A percentile compares a stretch with the other conserved stretches of the same genome.
Evolutionary conservation across 495 filamentous ascomycete genomes (phyloP).

Genomic region (Penicillium dipodomyicola): DNA sequence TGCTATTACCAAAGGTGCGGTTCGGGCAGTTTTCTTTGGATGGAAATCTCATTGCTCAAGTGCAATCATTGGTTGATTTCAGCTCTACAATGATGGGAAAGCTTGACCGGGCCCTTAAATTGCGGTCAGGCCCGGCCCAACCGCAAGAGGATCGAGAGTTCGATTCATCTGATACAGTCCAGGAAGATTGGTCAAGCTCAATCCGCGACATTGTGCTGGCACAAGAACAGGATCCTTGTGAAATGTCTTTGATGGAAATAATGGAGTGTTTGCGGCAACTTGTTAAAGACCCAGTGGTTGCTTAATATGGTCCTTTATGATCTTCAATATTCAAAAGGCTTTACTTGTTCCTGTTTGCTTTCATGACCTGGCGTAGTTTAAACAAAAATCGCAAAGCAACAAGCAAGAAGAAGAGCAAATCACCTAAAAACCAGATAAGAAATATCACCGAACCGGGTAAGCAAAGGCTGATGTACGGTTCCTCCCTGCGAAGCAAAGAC

Average conservation of each 20-base stretch:
- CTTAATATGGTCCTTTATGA: constrained; percentile 5
- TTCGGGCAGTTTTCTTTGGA: constrained; percentile 20
- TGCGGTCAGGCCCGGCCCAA: neutral
- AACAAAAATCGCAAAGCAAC: neutral
- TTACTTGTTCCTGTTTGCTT: neutral
- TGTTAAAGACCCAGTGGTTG: constrained; percentile 5
- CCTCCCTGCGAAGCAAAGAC: neutral
- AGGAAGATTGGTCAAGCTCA: constrained; percentile 3
- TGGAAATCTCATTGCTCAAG: constrained; percentile 12
- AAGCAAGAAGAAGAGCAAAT: neutral
- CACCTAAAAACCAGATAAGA: neutral
- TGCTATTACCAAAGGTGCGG: constrained; percentile 15
- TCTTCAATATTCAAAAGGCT: neutral
- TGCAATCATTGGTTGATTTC: constrained; percentile 19
- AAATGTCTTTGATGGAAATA: constrained; percentile 19
- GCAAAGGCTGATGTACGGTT: neutral
- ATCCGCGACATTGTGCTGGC: constrained; percentile 19
- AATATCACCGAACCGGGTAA: neutral
- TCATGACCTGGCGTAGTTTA: neutral
- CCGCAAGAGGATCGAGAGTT: neutral
- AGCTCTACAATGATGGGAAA: constrained; percentile 18
- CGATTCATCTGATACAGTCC: neutral
- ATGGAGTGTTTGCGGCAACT: constrained; percentile 21
- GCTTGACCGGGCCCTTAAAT: constrained; percentile 15
- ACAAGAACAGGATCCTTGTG: constrained; percentile 11